These are phyloP conservation scores for Mucor irregularis DNA, from an alignment of 371 early-diverging fungal species.

Conservation along the genomic window DNA sequence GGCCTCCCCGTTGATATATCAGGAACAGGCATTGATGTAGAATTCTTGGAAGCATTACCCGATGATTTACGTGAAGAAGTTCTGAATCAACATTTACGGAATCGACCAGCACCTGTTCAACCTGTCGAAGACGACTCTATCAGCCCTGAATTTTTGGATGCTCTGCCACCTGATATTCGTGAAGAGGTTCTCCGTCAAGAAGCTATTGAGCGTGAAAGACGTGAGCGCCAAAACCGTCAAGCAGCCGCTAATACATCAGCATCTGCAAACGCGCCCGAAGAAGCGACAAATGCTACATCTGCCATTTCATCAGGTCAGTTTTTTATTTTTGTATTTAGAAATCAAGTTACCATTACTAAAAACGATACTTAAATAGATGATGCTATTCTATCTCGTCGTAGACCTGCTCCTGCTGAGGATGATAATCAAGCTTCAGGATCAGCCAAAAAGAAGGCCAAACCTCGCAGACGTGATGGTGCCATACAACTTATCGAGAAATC, in stretches of 20 bases:
- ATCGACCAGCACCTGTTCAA: constrained; percentile 20
- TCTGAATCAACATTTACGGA: constrained; percentile 63
- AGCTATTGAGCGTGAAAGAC: constrained; percentile 58
- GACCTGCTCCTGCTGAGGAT: constrained; percentile 16
- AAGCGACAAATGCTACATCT: background rate
- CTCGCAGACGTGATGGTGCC: constrained; percentile 55
- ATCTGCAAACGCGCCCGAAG: constrained; percentile 4
- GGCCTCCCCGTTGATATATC: constrained; percentile 83
- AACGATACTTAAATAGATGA: background rate
- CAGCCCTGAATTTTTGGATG: constrained; percentile 77
- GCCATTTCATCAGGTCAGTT: constrained; percentile 5
- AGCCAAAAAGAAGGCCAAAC: constrained; percentile 42
- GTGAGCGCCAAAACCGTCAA: constrained; percentile 43
- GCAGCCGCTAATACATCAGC: constrained; percentile 19
- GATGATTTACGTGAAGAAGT: constrained; percentile 95
- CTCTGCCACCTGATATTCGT: constrained; percentile 80
- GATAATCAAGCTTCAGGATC: constrained; percentile 11
- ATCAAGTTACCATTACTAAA: background rate
- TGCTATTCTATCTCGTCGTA: constrained; percentile 5
- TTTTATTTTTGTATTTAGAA: background rate
- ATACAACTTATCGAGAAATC: constrained; percentile 83
- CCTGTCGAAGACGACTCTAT: constrained; percentile 51
- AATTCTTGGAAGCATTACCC: constrained; percentile 94
- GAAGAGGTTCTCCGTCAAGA: constrained; percentile 75
- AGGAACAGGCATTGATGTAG: constrained; percentile 91